Percentiles rank a stretch among this genome's conserved stretches.
Conservation (phyloP, 75 land plant species). For the Picea sitchensis region DNA sequence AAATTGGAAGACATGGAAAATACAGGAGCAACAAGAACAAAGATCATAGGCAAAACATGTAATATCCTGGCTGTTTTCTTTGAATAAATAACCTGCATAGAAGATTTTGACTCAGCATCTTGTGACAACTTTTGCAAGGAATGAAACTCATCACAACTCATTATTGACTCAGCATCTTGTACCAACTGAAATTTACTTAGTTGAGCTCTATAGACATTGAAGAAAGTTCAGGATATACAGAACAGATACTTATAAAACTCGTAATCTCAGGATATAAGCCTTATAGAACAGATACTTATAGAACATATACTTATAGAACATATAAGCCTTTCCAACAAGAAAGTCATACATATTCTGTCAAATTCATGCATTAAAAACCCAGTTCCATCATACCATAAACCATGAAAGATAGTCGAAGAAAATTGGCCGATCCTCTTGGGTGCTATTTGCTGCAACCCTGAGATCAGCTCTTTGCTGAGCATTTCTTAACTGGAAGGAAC, state of each 20-base stretch:
- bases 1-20: constrained; percentile 19
- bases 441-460: constrained; percentile 11
- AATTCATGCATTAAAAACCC: neutral
- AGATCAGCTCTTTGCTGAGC: constrained; percentile 30
- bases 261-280: no score
- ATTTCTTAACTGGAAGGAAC: constrained; percentile 53
- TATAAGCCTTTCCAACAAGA: neutral
- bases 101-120: neutral
- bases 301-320: no score
- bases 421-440: constrained; percentile 50
- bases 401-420: constrained; percentile 78
- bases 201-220: neutral
- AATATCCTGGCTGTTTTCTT: constrained; percentile 45
- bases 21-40: constrained; percentile 50
- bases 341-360: constrained; percentile 2
- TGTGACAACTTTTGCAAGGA: neutral
- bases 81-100: constrained; percentile 60
- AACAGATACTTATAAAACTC: neutral
- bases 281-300: no score
- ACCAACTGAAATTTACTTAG: neutral
- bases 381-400: constrained; percentile 58
- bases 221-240: neutral
- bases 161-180: neutral
- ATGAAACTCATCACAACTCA: neutral
- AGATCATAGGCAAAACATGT: constrained; percentile 54